Base-by-base conservation (phyloP, 176 grass and related monocot species). In the Canna indica region DNA sequence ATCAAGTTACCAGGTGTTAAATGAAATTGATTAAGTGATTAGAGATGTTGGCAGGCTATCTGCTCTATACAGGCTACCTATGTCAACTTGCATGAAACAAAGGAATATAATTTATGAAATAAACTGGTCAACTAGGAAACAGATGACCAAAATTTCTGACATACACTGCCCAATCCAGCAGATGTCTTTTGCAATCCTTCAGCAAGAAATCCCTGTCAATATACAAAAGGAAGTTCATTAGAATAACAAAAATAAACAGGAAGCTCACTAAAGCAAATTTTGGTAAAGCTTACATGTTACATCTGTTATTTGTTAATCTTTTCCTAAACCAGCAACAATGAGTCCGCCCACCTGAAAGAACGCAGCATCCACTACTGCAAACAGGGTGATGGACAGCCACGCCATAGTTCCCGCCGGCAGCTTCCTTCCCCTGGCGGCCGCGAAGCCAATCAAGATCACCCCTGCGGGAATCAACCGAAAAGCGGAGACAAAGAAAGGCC, bases 171-270 rank as follows among this genome's bases (percentile, higher is more conserved):
- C 53, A 99, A 79, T 27, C 94, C 89, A 32, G 82, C 89, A 3
- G 86, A 84, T 29, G 94, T 99, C 86, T 82, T 99, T 78, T 86
- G 80, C 79, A 99, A 82, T 42, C 94, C 94, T 80, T 99, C 89
- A 2, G 94, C 87, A 31, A 91, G 85, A 81, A 96, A 96, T 68
- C 92, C 92, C 88, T 96, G 86, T 31, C 24, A 77, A 59, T 22
- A 69, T 32, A 53, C 68, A 61, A 27, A 27, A 66, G 35, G 16
- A 32, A 38, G 7, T 25, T 41, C 20, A 66, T 25, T 12, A 39
- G 18, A 65, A n/a, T 32, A 20, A 67, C 33, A 54, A 52, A n/a
- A 42, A n/a, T 7, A 31, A 15, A 5, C 27, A 48, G 45, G 12
- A 47, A 7, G 29, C 10, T 70, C n/a, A 47, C 28, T 32, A 46